Evolutionary conservation across 345 rosid species (phyloP), one percentile per base, ranked within the genome.

Genomic region (Mangifera indica): DNA sequence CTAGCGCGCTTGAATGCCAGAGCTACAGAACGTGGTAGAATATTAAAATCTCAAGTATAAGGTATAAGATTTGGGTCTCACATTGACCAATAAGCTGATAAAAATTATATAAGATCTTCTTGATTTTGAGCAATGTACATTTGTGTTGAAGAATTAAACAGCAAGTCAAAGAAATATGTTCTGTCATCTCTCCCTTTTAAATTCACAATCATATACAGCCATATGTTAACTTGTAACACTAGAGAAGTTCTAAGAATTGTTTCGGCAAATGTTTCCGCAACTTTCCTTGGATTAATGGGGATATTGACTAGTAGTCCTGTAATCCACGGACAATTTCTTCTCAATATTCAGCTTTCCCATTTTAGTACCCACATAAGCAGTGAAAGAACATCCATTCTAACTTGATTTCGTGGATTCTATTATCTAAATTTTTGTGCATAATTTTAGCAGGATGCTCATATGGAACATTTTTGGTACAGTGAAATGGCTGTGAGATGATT

Each of bases 381-480:
- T 34, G 71, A n/a, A 52, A 63, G 17, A 21, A 42, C 17, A 42
- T 56, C 17, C 7, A 54, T 1, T 54, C 44, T 46, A 13, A 17
- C 13, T 46, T 46, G 15, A 67, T 10, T 55, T 56, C 29, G 17
- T 8, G 62, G 26, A 53, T 26, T 62, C 20, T 46, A 46, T 63
- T 13, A 29, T 11, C 68, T 44, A 56, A 29, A n/a, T 25, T 10
- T n/a, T n/a, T 17, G 5, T 52, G 32, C 57, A 5, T 40, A 54
- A 62, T 57, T n/a, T 44, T 67, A 58, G 63, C 86, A 88, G 91
- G 86, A 60, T 10, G 73, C 77, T 75, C 84, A 81, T 65, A 55
- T 60, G 20, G 79, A 73, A n/a, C n/a, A n/a, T n/a, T n/a, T n/a
- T n/a, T n/a, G n/a, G n/a, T n/a, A n/a, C n/a, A n/a, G n/a, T n/a